Conservation (phyloP, 2,329 filamentous ascomycete genomes). For the Diatrype stigma region DNA sequence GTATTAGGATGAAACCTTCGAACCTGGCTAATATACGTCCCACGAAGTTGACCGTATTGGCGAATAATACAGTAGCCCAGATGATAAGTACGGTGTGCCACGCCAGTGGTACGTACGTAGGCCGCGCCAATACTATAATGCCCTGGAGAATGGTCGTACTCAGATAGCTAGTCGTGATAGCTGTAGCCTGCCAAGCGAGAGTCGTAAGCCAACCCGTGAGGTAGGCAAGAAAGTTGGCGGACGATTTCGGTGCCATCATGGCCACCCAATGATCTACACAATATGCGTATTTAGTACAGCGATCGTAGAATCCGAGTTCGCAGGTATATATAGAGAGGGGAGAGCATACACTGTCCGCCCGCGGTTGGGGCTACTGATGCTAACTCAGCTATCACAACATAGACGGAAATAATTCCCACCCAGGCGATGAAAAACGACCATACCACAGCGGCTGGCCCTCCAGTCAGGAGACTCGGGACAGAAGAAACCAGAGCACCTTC, state of each 20-base stretch:
- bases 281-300: too few relatives aligned
- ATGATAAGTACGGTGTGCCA: conserved; percentile 34
- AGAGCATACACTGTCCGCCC: conserved; percentile 10
- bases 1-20: conserved; percentile 37
- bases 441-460: conserved; percentile 12
- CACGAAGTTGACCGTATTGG: conserved; percentile 36
- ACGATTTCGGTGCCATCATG: conserved; percentile 12
- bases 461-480: conserved; percentile 4
- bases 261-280: conserved; percentile 11
- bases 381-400: conserved; percentile 12
- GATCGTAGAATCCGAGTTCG: too few relatives aligned
- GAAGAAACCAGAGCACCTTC: conserved; percentile 14
- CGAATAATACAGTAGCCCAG: conserved; percentile 35
- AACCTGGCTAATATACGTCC: conserved; percentile 35
- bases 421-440: conserved; percentile 16
- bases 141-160: conserved; percentile 16
- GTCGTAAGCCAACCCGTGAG: conserved; percentile 15
- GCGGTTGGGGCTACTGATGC: conserved; percentile 16
- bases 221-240: conserved; percentile 14
- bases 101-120: conserved; percentile 21
- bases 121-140: conserved; percentile 12
- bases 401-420: conserved; percentile 12
- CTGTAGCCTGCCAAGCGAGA: conserved; percentile 15
- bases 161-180: conserved; percentile 9
- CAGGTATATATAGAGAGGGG: too few relatives aligned